Conservation (phyloP, 257 asterid species). For the Solanum lignicaule region DNA sequence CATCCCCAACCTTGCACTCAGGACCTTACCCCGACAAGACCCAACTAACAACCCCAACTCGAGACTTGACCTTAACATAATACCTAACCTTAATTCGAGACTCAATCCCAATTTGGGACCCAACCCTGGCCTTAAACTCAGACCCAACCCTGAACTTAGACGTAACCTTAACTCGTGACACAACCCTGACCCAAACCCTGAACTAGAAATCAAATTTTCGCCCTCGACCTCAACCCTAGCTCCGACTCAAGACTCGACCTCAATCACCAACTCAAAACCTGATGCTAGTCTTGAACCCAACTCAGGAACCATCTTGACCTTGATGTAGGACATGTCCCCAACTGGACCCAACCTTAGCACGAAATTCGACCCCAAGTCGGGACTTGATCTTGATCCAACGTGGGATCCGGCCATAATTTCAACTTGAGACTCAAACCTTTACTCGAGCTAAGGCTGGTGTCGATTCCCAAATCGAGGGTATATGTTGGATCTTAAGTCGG, state of each 20-base stretch:
- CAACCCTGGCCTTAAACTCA: too few relatives aligned
- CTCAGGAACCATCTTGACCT: neutral
- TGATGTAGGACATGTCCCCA: neutral
- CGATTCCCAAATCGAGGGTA: neutral
- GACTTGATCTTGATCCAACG: neutral
- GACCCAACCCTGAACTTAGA: neutral
- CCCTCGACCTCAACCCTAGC: neutral
- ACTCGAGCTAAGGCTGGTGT: neutral
- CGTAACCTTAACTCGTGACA: neutral
- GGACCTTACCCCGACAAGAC: neutral
- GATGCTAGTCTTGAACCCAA: neutral
- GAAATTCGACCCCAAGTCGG: too few relatives aligned
- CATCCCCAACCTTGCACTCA: too few relatives aligned
- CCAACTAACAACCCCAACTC: neutral
- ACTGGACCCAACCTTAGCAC: neutral
- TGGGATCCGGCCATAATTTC: neutral
- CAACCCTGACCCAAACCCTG: neutral
- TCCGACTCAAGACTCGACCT: neutral
- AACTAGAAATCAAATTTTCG: neutral
- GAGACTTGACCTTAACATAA: neutral
- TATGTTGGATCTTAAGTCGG: neutral
- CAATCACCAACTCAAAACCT: too few relatives aligned
- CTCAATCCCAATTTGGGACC: neutral
- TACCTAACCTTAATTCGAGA: neutral
- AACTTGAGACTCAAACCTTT: too few relatives aligned